A percentile compares a stretch with the other conserved stretches of the same genome.
These are phyloP conservation scores for Graphilbum fragrans DNA, from an alignment of 2,329 filamentous ascomycete species.

Conservation along the genomic window DNA sequence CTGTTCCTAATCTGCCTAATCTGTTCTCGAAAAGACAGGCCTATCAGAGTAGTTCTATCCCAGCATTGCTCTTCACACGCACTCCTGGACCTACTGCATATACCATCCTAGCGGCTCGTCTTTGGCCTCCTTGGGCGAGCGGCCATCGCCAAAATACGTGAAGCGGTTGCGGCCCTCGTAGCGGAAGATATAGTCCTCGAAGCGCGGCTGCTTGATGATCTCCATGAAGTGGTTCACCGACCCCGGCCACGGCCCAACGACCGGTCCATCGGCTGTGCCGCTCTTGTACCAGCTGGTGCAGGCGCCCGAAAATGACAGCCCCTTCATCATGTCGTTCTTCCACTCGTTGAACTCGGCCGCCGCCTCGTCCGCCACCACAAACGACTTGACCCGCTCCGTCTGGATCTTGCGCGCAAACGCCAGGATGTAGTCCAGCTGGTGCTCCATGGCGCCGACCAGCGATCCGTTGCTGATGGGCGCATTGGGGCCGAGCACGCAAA, in stretches of 20 bases:
- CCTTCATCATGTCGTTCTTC: no score
- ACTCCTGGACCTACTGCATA: no score
- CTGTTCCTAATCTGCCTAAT: no score
- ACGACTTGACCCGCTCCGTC: background rate
- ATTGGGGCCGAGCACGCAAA: slow-evolving; percentile 5
- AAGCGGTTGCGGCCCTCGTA: slow-evolving; percentile 8
- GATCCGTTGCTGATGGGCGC: slow-evolving; percentile 4
- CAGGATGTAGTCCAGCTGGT: slow-evolving; percentile 4
- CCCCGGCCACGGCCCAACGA: slow-evolving; percentile 9
- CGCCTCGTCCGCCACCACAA: slow-evolving; percentile 4
- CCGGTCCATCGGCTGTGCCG: slow-evolving; percentile 12
- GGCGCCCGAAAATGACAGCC: no score
- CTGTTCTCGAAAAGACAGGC: no score
- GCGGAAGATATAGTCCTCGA: slow-evolving; percentile 16
- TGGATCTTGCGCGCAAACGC: slow-evolving; percentile 1
- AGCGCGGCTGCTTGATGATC: slow-evolving; percentile 14
- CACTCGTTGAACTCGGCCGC: slow-evolving; percentile 15
- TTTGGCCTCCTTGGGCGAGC: slow-evolving; percentile 2
- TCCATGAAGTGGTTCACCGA: slow-evolving; percentile 12
- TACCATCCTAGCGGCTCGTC: background rate
- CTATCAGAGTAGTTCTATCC: no score
- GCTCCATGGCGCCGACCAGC: slow-evolving; percentile 3
- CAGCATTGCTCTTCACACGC: no score
- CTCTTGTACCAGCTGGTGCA: slow-evolving; percentile 18
- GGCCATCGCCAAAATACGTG: slow-evolving; percentile 7